These are phyloP conservation scores for Parathielavia appendiculata DNA, from an alignment of 495 filamentous ascomycete species.

Conservation along the genomic window DNA sequence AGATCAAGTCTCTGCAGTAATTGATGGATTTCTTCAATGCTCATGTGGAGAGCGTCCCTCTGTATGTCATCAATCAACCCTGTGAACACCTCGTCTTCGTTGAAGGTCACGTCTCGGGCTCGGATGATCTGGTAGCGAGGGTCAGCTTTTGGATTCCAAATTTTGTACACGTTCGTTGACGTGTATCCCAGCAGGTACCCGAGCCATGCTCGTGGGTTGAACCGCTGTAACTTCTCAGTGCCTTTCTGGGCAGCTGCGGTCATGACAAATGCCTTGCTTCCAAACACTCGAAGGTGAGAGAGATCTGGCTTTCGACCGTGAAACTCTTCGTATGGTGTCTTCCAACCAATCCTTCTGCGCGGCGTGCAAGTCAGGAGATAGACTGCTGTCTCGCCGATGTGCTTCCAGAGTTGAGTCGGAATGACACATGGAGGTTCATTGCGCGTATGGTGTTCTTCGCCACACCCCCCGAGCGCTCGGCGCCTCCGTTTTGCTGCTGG, in stretches of 20 bases:
- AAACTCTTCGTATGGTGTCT: no score
- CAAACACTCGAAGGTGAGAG: constrained; percentile 2
- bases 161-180: constrained; percentile 30
- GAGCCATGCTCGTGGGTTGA: constrained; percentile 26
- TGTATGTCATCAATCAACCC: constrained; percentile 12
- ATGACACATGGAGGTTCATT: background rate
- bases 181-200: constrained; percentile 32
- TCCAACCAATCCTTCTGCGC: background rate
- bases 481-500: background rate
- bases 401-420: background rate
- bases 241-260: constrained; percentile 2
- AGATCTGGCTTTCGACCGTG: no score
- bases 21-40: background rate
- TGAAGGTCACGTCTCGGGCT: constrained; percentile 15
- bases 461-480: background rate
- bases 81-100: constrained; percentile 14
- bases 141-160: constrained; percentile 24
- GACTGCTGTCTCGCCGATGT: background rate
- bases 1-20: background rate
- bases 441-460: background rate
- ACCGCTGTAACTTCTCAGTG: constrained; percentile 10
- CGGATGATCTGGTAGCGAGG: background rate
- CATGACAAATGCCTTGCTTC: constrained; percentile 17
- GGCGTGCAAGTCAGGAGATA: background rate
- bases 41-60: background rate